phyloP scores from a whole-genome alignment of 352 stramenopile species.

The Pythium volutum region DNA sequence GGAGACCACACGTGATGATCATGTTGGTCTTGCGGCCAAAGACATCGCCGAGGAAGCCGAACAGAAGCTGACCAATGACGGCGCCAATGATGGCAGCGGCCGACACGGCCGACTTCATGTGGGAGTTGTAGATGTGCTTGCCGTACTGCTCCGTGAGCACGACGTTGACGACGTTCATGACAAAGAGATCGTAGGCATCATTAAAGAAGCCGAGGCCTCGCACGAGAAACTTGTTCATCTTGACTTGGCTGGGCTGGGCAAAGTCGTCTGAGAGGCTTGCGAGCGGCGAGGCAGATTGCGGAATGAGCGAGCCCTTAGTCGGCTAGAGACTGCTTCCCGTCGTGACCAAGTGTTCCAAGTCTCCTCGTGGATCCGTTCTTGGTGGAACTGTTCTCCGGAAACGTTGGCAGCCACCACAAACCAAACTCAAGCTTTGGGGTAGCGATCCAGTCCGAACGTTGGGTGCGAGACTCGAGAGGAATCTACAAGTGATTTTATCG shows the following conservation, averaged over 20 bases:
- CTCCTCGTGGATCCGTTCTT: background rate
- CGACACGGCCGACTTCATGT: conserved; percentile 32
- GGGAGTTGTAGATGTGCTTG: conserved; percentile 33
- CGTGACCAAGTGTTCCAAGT: background rate
- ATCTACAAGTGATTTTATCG: no score
- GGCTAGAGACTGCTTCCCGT: background rate
- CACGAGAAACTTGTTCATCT: conserved; percentile 42
- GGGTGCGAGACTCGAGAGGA: no score
- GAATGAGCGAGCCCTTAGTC: background rate
- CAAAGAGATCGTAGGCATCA: conserved; percentile 46
- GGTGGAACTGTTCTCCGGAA: background rate
- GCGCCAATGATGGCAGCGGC: conserved; percentile 32
- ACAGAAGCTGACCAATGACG: conserved; percentile 36
- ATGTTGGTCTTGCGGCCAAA: conserved; percentile 41
- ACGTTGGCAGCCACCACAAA: background rate
- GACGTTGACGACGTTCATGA: conserved; percentile 52
- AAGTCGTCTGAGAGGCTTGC: background rate
- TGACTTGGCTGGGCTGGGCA: background rate
- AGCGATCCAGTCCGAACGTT: no score
- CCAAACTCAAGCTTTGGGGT: background rate
- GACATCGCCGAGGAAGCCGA: conserved; percentile 35
- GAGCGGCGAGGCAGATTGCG: background rate
- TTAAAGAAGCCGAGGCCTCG: conserved; percentile 46
- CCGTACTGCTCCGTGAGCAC: conserved; percentile 41
- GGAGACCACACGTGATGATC: conserved; percentile 36